phyloP scores from a whole-genome alignment of 495 filamentous ascomycete species.

The Sporormia fimetaria region DNA sequence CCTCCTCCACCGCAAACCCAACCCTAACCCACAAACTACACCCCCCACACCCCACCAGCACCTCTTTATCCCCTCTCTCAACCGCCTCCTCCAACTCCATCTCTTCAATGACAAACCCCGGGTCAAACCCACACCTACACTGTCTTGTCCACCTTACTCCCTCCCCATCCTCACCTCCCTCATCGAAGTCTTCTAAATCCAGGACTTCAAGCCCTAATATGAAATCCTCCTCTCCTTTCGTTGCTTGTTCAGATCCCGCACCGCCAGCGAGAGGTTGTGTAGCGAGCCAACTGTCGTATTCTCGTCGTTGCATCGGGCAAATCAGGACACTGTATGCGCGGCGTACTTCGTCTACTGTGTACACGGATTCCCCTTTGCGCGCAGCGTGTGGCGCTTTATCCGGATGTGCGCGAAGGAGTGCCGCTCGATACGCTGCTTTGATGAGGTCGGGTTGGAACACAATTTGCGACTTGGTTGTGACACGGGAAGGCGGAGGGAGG shows the following conservation, averaged over 20 bases:
- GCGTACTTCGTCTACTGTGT: neutral
- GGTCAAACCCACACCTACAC: conserved; percentile 17
- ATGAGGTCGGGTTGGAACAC: too few species aligned
- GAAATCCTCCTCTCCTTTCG: neutral
- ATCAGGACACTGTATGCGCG: neutral
- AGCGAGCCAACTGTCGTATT: too few species aligned
- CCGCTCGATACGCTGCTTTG: conserved; percentile 9
- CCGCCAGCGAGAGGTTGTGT: too few species aligned
- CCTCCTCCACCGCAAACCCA: conserved; percentile 23
- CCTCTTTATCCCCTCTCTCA: conserved; percentile 13
- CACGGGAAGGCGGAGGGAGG: conserved; percentile 4
- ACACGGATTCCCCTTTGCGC: conserved; percentile 1
- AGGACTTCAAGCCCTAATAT: conserved; percentile 4
- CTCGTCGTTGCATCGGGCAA: too few species aligned
- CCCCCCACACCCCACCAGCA: conserved; percentile 25
- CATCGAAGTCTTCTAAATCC: conserved; percentile 7
- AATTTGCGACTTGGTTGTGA: too few species aligned
- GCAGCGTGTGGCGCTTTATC: neutral
- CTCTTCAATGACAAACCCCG: conserved; percentile 19
- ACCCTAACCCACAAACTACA: conserved; percentile 27
- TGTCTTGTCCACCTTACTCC: conserved; percentile 1
- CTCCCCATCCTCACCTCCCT: neutral
- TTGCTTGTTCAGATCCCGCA: neutral
- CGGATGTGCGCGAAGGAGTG: neutral
- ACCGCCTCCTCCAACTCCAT: conserved; percentile 12